Percentiles rank a stretch among this genome's conserved stretches.
These are phyloP conservation scores for Auricularia heimuer DNA, from an alignment of 768 basidiomycete species.

Conservation along the genomic window DNA sequence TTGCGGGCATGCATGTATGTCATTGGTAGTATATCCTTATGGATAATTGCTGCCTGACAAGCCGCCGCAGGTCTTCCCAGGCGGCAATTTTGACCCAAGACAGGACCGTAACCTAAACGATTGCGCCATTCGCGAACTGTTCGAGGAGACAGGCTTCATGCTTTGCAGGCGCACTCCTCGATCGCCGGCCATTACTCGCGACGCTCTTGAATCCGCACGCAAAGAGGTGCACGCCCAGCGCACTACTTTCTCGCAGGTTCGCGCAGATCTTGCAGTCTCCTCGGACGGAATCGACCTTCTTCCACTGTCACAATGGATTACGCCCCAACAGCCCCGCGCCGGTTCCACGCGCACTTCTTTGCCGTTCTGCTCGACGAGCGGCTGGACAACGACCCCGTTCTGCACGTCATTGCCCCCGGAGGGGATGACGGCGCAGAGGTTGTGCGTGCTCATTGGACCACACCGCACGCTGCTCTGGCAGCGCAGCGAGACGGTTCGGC, in stretches of 20 bases:
- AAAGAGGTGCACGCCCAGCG: conserved; percentile 44
- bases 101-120: conserved; percentile 48
- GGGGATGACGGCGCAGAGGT: conserved; percentile 61
- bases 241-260: conserved; percentile 42
- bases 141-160: conserved; percentile 65
- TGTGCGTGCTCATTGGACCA: conserved; percentile 55
- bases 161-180: conserved; percentile 34
- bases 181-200: conserved; percentile 20
- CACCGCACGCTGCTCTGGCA: conserved; percentile 40
- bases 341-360: conserved; percentile 65
- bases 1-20: background rate
- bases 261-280: conserved; percentile 33
- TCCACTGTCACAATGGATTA: conserved; percentile 72
- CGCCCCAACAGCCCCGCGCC: conserved; percentile 47
- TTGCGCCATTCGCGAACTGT: conserved; percentile 67
- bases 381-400: conserved; percentile 53
- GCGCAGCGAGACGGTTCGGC: conserved; percentile 44
- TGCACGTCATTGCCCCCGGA: conserved; percentile 27
- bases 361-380: conserved; percentile 46
- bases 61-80: conserved; percentile 58
- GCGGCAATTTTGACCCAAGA: conserved; percentile 53
- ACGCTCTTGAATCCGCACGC: conserved; percentile 43
- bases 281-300: conserved; percentile 39
- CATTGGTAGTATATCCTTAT: background rate
- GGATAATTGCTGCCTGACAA: background rate